Conservation (phyloP, 1,284 basidiomycete genomes). For the Microbotryomycetes sp. region DNA sequence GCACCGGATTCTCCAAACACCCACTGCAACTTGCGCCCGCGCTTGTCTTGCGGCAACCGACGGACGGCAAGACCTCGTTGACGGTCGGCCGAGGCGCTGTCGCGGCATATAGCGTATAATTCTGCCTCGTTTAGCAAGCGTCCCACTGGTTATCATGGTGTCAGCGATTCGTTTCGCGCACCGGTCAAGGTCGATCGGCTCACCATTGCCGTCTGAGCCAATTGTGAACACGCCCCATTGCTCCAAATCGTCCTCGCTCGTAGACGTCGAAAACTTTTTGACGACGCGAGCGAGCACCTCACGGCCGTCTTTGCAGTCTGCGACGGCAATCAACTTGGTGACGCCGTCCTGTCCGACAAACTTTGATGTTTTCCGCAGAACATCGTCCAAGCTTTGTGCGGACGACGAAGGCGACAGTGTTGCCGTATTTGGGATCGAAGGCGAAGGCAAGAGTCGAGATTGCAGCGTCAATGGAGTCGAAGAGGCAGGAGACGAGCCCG, state of each 20-base stretch:
- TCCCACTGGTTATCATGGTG: too few species aligned
- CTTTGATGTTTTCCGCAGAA: constrained; percentile 72
- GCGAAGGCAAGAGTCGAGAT: neutral
- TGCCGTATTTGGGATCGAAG: neutral
- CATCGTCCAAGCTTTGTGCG: constrained; percentile 52
- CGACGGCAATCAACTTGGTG: constrained; percentile 68
- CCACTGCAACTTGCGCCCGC: constrained; percentile 44
- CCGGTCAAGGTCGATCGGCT: constrained; percentile 33
- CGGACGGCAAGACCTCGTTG: constrained; percentile 76
- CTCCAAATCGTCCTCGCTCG: constrained; percentile 51
- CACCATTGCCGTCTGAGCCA: constrained; percentile 55
- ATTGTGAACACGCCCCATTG: constrained; percentile 74
- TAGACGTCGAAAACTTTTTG: constrained; percentile 60
- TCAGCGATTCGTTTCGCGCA: too few species aligned
- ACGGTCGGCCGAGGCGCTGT: constrained; percentile 65
- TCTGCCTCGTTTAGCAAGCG: constrained; percentile 74
- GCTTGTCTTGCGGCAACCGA: constrained; percentile 39
- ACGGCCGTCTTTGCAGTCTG: constrained; percentile 65
- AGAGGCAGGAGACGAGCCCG: neutral
- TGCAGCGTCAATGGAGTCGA: neutral
- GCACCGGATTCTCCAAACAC: constrained; percentile 52
- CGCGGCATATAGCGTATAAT: constrained; percentile 76
- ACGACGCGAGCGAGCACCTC: constrained; percentile 80
- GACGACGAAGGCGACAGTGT: neutral
- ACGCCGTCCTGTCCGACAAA: constrained; percentile 68